Conservation (phyloP, 2,329 filamentous ascomycete genomes). For the Fusarium kyushuense region DNA sequence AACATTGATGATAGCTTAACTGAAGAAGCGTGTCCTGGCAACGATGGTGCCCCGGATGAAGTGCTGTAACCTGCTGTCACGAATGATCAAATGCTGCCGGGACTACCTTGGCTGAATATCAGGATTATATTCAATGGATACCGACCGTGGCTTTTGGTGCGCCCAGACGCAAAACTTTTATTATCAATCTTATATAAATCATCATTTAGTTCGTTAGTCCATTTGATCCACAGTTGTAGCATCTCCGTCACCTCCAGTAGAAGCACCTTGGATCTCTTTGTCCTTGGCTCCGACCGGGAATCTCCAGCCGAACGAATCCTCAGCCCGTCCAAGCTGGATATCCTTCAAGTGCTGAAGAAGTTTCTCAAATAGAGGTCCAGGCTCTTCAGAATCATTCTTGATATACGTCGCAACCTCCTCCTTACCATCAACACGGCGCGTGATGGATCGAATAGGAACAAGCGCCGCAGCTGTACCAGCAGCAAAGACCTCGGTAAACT, state of each 20-base stretch:
- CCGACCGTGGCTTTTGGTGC: no score
- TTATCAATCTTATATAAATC: background rate
- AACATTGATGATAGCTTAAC: no score
- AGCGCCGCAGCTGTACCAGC: constrained; percentile 92
- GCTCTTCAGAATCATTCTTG: constrained; percentile 69
- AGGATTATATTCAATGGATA: no score
- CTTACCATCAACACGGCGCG: constrained; percentile 64
- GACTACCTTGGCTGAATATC: no score
- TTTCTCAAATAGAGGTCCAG: constrained; percentile 78
- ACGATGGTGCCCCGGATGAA: no score
- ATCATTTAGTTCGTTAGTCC: constrained; percentile 38
- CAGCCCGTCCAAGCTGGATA: constrained; percentile 83
- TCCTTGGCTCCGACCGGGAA: constrained; percentile 61
- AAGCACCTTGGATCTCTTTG: constrained; percentile 53
- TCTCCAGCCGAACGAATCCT: constrained; percentile 83
- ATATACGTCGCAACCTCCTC: constrained; percentile 69
- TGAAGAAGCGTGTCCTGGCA: no score
- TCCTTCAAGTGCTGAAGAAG: constrained; percentile 82
- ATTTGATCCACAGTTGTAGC: constrained; percentile 52
- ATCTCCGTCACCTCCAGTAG: constrained; percentile 34
- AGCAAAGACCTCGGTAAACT: constrained; percentile 81
- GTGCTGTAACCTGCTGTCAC: no score
- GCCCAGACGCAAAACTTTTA: background rate
- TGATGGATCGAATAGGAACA: constrained; percentile 92
- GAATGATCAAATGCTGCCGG: no score